phyloP scores from a whole-genome alignment of 2,329 filamentous ascomycete genomes.

The Fusarium phyllophilum region DNA sequence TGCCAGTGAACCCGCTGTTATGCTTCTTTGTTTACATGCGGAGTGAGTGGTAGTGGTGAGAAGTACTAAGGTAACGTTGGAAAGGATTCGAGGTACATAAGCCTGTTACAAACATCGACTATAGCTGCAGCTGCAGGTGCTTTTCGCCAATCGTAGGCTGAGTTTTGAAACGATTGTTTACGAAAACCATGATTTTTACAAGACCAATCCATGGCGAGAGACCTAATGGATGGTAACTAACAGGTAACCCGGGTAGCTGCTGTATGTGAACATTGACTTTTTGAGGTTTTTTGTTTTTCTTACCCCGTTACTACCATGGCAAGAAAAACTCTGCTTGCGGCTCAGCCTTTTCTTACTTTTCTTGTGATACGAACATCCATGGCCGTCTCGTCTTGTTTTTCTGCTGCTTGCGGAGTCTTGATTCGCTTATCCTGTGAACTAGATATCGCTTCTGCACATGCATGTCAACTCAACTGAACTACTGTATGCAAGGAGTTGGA shows the following conservation, averaged over 20 bases:
- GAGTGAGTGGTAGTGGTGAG: slow-evolving; percentile 10
- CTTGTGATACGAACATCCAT: slow-evolving; percentile 12
- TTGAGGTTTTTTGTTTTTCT: not conserved
- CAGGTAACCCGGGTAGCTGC: slow-evolving; percentile 27
- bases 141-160: slow-evolving; percentile 20
- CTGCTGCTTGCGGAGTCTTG: slow-evolving; percentile 12
- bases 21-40: slow-evolving; percentile 34
- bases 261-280: slow-evolving; percentile 14
- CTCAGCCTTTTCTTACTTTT: slow-evolving; percentile 1
- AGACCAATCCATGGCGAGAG: not conserved
- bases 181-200: slow-evolving; percentile 14
- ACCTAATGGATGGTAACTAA: slow-evolving; percentile 15
- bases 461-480: slow-evolving; percentile 31
- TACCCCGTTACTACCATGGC: not conserved
- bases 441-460: slow-evolving; percentile 37
- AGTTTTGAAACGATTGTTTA: slow-evolving; percentile 28
- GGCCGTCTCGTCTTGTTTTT: slow-evolving; percentile 15
- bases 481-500: slow-evolving; percentile 34
- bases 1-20: slow-evolving; percentile 22
- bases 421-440: slow-evolving; percentile 32
- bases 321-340: slow-evolving; percentile 36
- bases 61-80: not conserved
- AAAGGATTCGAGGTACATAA: slow-evolving; percentile 20
- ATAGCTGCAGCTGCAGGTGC: slow-evolving; percentile 7
- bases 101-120: slow-evolving; percentile 11